Evolutionary conservation across 257 asterid genomes (phyloP), one percentile per base, ranked within the genome.

Genomic region (Ilex aquifolium): DNA sequence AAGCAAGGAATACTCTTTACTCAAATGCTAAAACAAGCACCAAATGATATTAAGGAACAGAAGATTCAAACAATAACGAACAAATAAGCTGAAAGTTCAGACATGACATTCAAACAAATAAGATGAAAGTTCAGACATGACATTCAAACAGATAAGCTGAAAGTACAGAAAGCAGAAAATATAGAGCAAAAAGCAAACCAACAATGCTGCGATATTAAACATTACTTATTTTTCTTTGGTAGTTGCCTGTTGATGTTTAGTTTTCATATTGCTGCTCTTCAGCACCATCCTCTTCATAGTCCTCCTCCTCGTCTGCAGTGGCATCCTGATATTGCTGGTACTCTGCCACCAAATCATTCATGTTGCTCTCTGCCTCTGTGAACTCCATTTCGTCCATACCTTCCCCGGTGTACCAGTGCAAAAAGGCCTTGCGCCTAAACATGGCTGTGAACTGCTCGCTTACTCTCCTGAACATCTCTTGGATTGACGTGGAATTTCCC

Each of bases 311-410:
- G 13, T 88, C 96, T 0, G 95, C 96, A 27, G 96, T 88, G 7
- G 96, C 96, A 61, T 86, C 96, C 74, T 88, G 96, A 57, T 88
- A 88, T 61, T 86, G 96, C 81, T 88, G 96, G 67, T 88, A 88
- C 73, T 86, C 95, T 0, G 96, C 92, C 67, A 88, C 96, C 75
- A 88, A 51, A 74, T 88, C 96, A 49, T 88, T 88, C 95, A 88
- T 88, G 64, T 88, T 88, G 57, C 96, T 88, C 86, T 85, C 96
- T 2, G 95, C 96, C 66, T 88, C 95, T 2, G 96, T 88, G 67
- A 88, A 88, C 79, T 88, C 92, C 96, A 88, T 88, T 49, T 85
- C 96, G 32, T 88, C 96, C 96, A 88, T 88, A 7, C 96, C 95
- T 51, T 85, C 96, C 31, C 96, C 96, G 0, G 96, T 88, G 72